Base-by-base conservation (phyloP, 148 eudicot genomes). In the Vaccinium darrowii region DNA sequence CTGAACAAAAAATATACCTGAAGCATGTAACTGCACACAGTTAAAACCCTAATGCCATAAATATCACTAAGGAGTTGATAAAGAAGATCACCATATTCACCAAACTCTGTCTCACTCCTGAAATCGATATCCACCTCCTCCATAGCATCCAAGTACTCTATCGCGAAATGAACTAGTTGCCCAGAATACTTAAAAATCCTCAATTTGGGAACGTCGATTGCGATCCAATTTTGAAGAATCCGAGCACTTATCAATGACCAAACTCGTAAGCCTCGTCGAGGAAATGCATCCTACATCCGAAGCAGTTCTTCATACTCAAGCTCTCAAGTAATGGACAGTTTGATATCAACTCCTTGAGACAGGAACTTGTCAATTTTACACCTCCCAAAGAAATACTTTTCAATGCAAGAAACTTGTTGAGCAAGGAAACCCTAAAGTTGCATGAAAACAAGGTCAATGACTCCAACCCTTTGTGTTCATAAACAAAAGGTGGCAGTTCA, bases 11-110 rank as follows among this genome's bases (percentile, higher is more conserved):
- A 0, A 23, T 25, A 5, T 3, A 67, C 73, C 73, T 67, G 73
- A 67, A 89, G 87, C 10, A 86, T 27, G 72, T 84, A 91, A 86
- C 85, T 79, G 84, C 91, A 90, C 21, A 90, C 86, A 36, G 69
- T 85, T 6, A 91, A 82, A 50, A 79, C 81, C 60, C 76, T 88
- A 14, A 79, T 81, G 25, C 30, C 6, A 13, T 23, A 30, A 57
- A 91, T 3, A 12, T 30, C 21, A 1, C 23, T 0, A 5, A 91
- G 84, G 1, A 88, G 36, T 2, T 39, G 1, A 12, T 36, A 60
- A 23, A 88, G 52, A 33, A 18, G 11, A 2, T 88, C 87, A 30
- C 84, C 87, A 47, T 47, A 47, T 53, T 85, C 90, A 27, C 13
- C 11, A 16, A 81, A 83, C 13, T 73, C 80, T 0, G 27, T 25